These are phyloP conservation scores for Colletotrichum sp. DNA, from an alignment of 2,329 filamentous ascomycete species.

Conservation along the genomic window DNA sequence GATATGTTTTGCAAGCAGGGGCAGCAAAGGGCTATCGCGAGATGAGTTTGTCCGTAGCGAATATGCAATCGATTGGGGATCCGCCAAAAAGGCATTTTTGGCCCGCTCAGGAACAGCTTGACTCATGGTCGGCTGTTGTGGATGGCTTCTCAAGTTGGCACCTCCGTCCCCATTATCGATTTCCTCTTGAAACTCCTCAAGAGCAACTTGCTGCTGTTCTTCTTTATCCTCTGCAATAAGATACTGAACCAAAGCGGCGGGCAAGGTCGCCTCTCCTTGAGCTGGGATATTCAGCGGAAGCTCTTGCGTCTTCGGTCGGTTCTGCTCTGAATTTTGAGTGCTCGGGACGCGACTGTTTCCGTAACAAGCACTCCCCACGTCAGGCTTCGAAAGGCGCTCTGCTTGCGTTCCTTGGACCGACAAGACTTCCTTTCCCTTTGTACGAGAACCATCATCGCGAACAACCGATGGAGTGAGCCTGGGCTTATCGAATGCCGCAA, in stretches of 20 bases:
- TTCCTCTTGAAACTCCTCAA: background rate
- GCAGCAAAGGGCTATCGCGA: background rate
- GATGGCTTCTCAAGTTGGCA: background rate
- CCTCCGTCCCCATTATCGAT: background rate
- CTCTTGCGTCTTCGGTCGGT: background rate
- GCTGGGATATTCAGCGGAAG: background rate
- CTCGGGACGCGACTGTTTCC: background rate
- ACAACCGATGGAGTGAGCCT: background rate
- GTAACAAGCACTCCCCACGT: background rate
- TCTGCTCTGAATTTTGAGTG: fast-evolving
- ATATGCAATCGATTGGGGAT: background rate
- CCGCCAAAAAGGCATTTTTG: background rate
- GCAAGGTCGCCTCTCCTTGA: background rate
- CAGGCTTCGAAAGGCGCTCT: background rate
- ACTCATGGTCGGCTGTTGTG: background rate
- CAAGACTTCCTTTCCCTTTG: background rate
- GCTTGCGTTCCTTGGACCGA: background rate
- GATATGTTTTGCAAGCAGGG: background rate
- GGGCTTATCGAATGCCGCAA: background rate
- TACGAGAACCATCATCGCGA: fast-evolving
- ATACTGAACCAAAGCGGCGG: background rate
- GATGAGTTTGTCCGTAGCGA: background rate
- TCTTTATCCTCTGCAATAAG: background rate
- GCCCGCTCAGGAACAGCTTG: background rate
- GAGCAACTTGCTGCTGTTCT: background rate